Evolutionary conservation across 225 moss, liverwort and hornwort species (phyloP).

Genomic region (Bryoerythrophyllum caledonicum): DNA sequence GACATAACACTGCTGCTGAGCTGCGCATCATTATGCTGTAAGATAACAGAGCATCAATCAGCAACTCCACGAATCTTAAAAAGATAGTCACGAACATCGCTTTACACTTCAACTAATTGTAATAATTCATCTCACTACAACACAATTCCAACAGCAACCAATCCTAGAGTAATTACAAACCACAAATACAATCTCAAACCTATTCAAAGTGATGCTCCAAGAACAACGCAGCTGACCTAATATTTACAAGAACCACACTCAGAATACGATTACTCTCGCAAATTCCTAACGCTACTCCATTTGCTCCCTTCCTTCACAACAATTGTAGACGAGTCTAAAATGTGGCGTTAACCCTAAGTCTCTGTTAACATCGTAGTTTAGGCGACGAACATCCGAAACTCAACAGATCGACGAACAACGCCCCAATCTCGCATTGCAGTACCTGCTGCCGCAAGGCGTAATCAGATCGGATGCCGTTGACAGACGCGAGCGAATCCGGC

Average conservation of each 20-base stretch:
- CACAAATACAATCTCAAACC: neutral
- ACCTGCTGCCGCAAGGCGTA: constrained; percentile 96
- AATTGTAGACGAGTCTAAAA: too few species aligned
- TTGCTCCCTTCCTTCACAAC: too few species aligned
- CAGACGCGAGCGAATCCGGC: constrained; percentile 78
- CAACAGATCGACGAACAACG: neutral
- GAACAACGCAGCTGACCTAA: constrained; percentile 13
- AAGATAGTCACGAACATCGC: neutral
- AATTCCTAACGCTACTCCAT: constrained; percentile 1
- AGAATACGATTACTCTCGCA: neutral
- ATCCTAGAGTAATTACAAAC: neutral
- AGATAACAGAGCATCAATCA: constrained; percentile 16
- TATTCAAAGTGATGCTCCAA: neutral
- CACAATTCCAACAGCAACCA: neutral
- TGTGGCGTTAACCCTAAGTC: neutral
- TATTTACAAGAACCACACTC: neutral
- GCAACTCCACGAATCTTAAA: constrained; percentile 4
- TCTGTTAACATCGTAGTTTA: neutral
- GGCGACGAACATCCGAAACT: neutral
- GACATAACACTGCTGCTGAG: constrained; percentile 99
- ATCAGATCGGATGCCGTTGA: constrained; percentile 80
- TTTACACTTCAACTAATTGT: neutral
- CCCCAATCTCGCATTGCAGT: constrained; percentile 8
- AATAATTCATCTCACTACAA: neutral
- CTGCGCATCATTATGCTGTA: constrained; percentile 95